Conservation (phyloP, 169 alveolate species). For the Plasmodium blacklocki region DNA sequence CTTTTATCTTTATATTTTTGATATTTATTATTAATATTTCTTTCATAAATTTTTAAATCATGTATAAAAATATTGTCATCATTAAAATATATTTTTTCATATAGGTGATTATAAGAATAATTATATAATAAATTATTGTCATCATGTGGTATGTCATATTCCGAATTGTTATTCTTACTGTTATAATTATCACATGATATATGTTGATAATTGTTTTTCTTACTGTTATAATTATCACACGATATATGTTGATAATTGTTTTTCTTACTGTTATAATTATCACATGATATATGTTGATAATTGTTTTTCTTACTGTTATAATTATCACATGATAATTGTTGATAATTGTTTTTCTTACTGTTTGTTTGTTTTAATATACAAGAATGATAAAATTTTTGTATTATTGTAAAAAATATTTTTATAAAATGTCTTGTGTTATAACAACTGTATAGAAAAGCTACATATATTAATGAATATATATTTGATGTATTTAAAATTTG, state of each 20-base stretch:
- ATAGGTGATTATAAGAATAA: neutral
- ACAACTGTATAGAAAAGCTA: neutral
- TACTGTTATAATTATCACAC: too few species aligned
- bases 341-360: neutral
- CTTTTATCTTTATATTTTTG: conserved; percentile 28
- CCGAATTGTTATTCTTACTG: neutral
- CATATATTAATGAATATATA: conserved; percentile 5
- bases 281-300: neutral
- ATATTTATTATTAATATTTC: conserved; percentile 50
- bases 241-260: too few species aligned
- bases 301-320: too few species aligned
- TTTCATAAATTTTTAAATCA: conserved; percentile 50
- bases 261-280: neutral
- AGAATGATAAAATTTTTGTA: neutral
- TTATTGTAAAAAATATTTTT: too few species aligned
- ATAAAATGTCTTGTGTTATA: neutral
- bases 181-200: neutral
- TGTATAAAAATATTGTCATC: conserved; percentile 12
- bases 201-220: neutral
- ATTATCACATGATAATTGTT: too few species aligned
- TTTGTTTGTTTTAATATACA: neutral
- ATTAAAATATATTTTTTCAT: neutral
- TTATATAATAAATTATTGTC: neutral
- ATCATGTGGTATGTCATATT: neutral
- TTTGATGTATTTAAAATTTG: neutral